Percentiles rank a stretch among this genome's conserved stretches.
These are phyloP conservation scores for Sporisorium iseilematis-ciliati DNA, from an alignment of 1,284 basidiomycete species.

Conservation along the genomic window DNA sequence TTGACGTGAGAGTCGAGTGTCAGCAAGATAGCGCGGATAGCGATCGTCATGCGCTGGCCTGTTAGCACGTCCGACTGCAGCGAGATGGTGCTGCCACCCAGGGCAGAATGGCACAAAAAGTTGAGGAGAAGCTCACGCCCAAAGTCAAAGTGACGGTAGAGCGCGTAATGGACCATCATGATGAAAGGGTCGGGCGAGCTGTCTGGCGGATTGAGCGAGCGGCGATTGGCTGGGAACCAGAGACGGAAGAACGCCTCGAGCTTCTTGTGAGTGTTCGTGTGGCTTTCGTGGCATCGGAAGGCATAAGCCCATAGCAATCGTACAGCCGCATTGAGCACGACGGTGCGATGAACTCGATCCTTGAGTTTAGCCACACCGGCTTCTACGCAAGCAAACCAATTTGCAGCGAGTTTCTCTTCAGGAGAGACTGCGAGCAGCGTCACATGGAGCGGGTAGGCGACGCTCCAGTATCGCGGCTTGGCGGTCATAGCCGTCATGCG, in stretches of 20 bases:
- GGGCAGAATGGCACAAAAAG: constrained; percentile 57
- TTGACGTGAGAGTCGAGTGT: constrained; percentile 80
- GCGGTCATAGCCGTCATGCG: constrained; percentile 86
- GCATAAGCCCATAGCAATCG: constrained; percentile 93
- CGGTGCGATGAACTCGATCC: constrained; percentile 82
- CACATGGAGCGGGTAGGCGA: constrained; percentile 86
- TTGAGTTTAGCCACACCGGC: constrained; percentile 80
- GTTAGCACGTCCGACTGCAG: constrained; percentile 63
- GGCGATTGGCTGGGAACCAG: constrained; percentile 82
- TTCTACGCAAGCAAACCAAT: constrained; percentile 77
- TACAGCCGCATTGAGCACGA: constrained; percentile 84
- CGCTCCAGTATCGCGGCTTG: constrained; percentile 91
- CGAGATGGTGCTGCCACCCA: constrained; percentile 59
- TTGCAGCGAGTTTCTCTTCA: constrained; percentile 83
- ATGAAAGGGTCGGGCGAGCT: constrained; percentile 82
- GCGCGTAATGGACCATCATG: constrained; percentile 83
- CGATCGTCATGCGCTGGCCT: constrained; percentile 76
- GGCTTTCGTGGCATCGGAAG: constrained; percentile 88
- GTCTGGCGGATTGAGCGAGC: constrained; percentile 78
- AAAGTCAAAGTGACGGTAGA: constrained; percentile 87
- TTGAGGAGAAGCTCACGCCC: constrained; percentile 82
- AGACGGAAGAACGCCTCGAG: constrained; percentile 82
- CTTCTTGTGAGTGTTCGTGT: constrained; percentile 81
- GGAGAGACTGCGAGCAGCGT: constrained; percentile 88
- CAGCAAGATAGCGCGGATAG: constrained; percentile 81